A percentile compares a stretch with the other conserved stretches of the same genome.
Evolutionary conservation across 2,329 filamentous ascomycete genomes (phyloP).

Genomic region (Tympanopsis confertula): DNA sequence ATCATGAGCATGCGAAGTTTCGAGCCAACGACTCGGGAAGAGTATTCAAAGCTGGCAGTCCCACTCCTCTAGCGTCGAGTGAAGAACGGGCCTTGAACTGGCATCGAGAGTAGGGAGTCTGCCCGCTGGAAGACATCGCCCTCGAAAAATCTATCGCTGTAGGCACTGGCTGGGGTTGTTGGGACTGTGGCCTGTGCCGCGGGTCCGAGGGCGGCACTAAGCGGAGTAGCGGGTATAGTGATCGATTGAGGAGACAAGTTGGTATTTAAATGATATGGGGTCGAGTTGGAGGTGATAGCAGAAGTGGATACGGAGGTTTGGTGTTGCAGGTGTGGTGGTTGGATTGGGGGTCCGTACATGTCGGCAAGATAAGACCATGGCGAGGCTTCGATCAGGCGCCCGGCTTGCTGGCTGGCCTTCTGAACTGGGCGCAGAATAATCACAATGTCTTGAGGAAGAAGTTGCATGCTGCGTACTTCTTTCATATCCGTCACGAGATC

Average conservation of each 20-base stretch:
- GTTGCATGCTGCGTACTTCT: constrained; percentile 34
- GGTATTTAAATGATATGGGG: constrained; percentile 17
- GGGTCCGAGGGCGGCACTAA: constrained; percentile 79
- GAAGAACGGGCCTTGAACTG: constrained; percentile 24
- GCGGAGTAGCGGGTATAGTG: constrained; percentile 67
- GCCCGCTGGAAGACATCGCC: constrained; percentile 34
- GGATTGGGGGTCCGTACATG: constrained; percentile 15
- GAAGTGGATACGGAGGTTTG: constrained; percentile 19
- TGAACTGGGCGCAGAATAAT: constrained; percentile 70
- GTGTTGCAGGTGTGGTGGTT: neutral
- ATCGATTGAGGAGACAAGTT: constrained; percentile 15
- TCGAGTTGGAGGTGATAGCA: constrained; percentile 12
- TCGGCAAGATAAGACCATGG: constrained; percentile 42
- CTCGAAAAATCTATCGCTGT: constrained; percentile 32
- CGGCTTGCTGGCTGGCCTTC: constrained; percentile 67
- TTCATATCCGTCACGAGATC: constrained; percentile 53
- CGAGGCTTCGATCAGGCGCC: constrained; percentile 27
- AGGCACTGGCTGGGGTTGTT: constrained; percentile 45
- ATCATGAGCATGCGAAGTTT: no score
- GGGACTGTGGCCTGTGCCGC: constrained; percentile 84
- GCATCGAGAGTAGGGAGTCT: constrained; percentile 30
- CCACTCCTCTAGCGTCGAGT: constrained; percentile 24
- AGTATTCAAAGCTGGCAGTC: no score
- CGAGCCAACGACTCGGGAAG: no score
- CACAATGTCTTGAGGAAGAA: constrained; percentile 56